These are phyloP conservation scores for Huntiella savannae DNA, from an alignment of 2,329 filamentous ascomycete genomes.

Conservation along the genomic window DNA sequence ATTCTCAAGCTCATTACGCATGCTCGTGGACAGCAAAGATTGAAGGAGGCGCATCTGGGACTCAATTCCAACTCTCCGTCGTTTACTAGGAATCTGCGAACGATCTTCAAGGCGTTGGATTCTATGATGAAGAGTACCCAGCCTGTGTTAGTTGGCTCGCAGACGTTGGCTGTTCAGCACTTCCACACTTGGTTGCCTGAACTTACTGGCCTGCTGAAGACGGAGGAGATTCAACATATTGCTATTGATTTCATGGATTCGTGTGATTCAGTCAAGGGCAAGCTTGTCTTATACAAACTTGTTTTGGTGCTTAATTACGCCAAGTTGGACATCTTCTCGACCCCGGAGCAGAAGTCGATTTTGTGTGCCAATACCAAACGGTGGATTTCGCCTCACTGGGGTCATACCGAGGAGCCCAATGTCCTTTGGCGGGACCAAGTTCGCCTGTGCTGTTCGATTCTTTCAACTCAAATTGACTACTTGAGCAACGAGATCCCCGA, in stretches of 20 bases:
- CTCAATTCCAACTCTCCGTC: constrained; percentile 53
- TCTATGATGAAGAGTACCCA: constrained; percentile 73
- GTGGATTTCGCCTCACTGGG: constrained; percentile 93
- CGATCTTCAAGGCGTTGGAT: constrained; percentile 79
- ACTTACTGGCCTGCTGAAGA: constrained; percentile 53
- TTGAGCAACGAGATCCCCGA: constrained; percentile 67
- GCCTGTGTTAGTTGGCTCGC: constrained; percentile 75
- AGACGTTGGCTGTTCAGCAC: constrained; percentile 87
- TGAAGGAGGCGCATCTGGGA: constrained; percentile 74
- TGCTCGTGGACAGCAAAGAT: constrained; percentile 65
- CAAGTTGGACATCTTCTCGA: constrained; percentile 59
- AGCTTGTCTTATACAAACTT: constrained; percentile 79
- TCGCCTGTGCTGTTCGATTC: constrained; percentile 76
- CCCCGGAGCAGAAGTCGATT: constrained; percentile 54
- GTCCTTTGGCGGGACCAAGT: constrained; percentile 88
- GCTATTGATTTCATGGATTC: constrained; percentile 89
- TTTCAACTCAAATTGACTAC: constrained; percentile 67
- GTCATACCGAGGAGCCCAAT: constrained; percentile 49
- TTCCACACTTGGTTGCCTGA: constrained; percentile 97
- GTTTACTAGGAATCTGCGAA: constrained; percentile 68
- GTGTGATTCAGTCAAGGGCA: constrained; percentile 70
- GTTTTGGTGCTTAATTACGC: constrained; percentile 86
- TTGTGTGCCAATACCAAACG: constrained; percentile 65
- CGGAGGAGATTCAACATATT: constrained; percentile 75
- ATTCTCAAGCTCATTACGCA: constrained; percentile 91